Percentiles rank a stretch among this genome's conserved stretches.
Evolutionary conservation across 2,329 filamentous ascomycete genomes (phyloP).

Genomic region (Nakataea oryzae): DNA sequence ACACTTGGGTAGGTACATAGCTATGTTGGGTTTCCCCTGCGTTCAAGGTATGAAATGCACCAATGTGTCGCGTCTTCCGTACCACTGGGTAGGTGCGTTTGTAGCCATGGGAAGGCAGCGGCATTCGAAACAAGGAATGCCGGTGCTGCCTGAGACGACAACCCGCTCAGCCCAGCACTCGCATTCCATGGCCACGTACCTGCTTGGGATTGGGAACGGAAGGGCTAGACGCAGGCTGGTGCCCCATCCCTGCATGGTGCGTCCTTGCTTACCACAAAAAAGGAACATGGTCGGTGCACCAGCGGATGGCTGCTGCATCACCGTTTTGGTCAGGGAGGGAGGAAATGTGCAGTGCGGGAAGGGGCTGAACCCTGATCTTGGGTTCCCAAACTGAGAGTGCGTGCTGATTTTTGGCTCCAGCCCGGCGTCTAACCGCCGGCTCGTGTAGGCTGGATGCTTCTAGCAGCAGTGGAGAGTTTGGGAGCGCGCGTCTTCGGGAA

Average conservation of each 20-base stretch:
- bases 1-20: too few relatives aligned
- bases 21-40: too few relatives aligned
- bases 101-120: too few relatives aligned
- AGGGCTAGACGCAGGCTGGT: neutral
- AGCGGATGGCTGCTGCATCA: neutral
- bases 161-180: too few relatives aligned
- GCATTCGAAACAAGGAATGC: too few relatives aligned
- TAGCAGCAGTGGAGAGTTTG: neutral
- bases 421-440: neutral
- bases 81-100: too few relatives aligned
- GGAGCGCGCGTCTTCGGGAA: neutral
- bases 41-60: too few relatives aligned
- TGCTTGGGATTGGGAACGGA: neutral
- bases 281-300: neutral
- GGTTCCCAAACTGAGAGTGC: neutral
- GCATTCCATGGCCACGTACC: too few relatives aligned
- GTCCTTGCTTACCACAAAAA: neutral
- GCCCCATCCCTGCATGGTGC: neutral
- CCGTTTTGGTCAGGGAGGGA: neutral
- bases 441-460: neutral
- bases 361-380: too few relatives aligned
- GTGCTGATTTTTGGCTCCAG: neutral
- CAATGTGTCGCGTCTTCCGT: too few relatives aligned
- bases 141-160: too few relatives aligned
- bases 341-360: neutral